Evolutionary conservation across 257 asterid species (phyloP), one percentile per base, ranked within the genome.

Genomic region (Plectranthus barbatus): DNA sequence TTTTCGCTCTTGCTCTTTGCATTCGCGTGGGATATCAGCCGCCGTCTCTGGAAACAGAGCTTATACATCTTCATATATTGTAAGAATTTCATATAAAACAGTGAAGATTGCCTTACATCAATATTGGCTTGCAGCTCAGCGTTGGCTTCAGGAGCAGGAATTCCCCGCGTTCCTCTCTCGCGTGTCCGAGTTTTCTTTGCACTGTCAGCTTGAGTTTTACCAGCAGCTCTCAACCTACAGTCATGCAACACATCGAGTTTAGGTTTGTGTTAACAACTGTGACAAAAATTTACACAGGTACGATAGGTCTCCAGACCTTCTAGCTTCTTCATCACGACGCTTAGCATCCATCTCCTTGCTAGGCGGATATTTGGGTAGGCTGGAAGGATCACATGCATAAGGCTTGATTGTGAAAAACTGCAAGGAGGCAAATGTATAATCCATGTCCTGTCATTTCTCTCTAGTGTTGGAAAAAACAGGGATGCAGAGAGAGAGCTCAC

Each of bases 301-400:
- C 9, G 40, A 37, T 10, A 7, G 12, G 12, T 3, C 9, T 12
- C 13, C n/a, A 36, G 60, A 83, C 90, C 83, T 78, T 72, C 74
- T 68, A 15, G 81, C 68, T 72, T 78, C 80, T 64, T 75, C 80
- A 64, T 78, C 81, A 18, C 74, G 77, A 33, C 70, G 58, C 74
- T 78, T 73, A 40, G 76, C 78, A 73, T 80, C 79, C 64, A 79
- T 76, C 67, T 77, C 90, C 70, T 80, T 80, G 70, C 81, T 71
- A n/a, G 90, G 84, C 33, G 83, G 86, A 56, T 77, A 83, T 54
- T 77, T 74, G 31, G 90, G 90, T 64, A 83, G 74, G 72, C 73
- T 78, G 14, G 75, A 80, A 65, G 84, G 86, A 68, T 83, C 86
- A 76, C 81, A 83, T 56, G 86, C 82, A 62, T 74, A 72, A 37